Evolutionary conservation across 805 yeast genomes (phyloP), one percentile per base, ranked within the genome.

Genomic region (Starmerella etchellsii): DNA sequence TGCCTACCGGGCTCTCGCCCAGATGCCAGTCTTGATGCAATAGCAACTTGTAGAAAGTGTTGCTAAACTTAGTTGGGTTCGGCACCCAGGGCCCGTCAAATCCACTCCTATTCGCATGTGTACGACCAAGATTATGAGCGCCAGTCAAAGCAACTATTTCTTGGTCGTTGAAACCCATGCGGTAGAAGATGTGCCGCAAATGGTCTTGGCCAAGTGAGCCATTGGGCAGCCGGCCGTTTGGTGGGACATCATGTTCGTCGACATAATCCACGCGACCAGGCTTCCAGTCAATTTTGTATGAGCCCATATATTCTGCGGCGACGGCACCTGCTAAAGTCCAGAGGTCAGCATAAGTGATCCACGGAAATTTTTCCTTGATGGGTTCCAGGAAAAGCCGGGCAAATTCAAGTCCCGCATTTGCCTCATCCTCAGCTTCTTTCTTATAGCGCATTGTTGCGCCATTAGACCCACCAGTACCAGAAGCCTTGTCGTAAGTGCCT

Each of bases 61-160:
- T 84, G 39, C 77, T 68, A 58, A 84, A 79, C 48, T 66, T 60
- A 24, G 79, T 81, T 41, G 91, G 83, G 30, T 80, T 73, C 41
- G 78, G 79, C 29, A 88, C 87, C 94, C 94, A 83, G 46, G 88
- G 85, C 13, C 94, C 94, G 49, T 81, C 91, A 64, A 68, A 84
- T 2, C 93, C 93, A 19, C 84, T 73, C 46, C 76, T 72, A 48
- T 68, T 58, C 44, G 70, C 65, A 54, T 76, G 81, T 48, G 80
- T 73, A 31, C 81, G 66, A 22, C 81, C 81, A 30, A 76, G 56
- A 22, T 71, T 67, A 59, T 76, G 81, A 4, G 79, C 80, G 22
- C 81, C 81, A 27, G 68, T 58, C 18, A 76, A 58, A 1, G 74
- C 73, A n/a, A 76, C 81, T 19, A 73, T 68, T 56, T 76, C 81